Base-by-base conservation (phyloP, 202 grass and related monocot genomes). In the Brachypodium distachyon region DNA sequence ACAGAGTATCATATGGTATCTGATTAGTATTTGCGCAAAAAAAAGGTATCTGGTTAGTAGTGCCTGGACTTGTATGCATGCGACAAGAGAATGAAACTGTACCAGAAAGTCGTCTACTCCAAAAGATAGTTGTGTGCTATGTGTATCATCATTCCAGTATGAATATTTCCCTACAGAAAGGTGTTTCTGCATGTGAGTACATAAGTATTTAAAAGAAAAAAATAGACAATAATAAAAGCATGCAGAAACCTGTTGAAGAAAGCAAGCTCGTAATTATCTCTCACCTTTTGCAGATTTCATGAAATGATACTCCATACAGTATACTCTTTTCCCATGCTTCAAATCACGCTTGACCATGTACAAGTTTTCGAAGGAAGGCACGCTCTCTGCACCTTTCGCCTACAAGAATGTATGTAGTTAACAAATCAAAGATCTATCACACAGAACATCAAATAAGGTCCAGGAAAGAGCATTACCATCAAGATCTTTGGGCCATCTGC, bases 91-190 rank as follows among this genome's bases (percentile, higher is more conserved):
- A 39, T n/a, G 37, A 82, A 71, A 40, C 44, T 37, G 55, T 90
- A 98, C 95, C 87, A 95, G 48, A 92, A 95, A 98, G 50, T 95
- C 89, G 65, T 87, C 75, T 39, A 98, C 91, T 77, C 91, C 91
- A 78, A 95, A 98, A 50, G 89, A 95, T 52, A 92, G 71, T 72
- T 98, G 91, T 81, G 88, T 87, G 61, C 68, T 86, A 70, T 98
- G 95, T 60, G 89, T 90, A 83, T 95, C 85, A 80, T 95, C 91
- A 63, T 95, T 89, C 95, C 91, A 98, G 78, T 82, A 77, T 29
- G 85, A 75, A 74, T 79, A 70, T 87, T 92, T 86, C 7, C 82
- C 95, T 98, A 79, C 80, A 78, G n/a, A 54, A 57, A 82, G 54
- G 40, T 82, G 72, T 75, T 72, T 62, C 58, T 72, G 53, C 81